Conservation (phyloP, 2,329 filamentous ascomycete species). For the Thielaviopsis musarum region DNA sequence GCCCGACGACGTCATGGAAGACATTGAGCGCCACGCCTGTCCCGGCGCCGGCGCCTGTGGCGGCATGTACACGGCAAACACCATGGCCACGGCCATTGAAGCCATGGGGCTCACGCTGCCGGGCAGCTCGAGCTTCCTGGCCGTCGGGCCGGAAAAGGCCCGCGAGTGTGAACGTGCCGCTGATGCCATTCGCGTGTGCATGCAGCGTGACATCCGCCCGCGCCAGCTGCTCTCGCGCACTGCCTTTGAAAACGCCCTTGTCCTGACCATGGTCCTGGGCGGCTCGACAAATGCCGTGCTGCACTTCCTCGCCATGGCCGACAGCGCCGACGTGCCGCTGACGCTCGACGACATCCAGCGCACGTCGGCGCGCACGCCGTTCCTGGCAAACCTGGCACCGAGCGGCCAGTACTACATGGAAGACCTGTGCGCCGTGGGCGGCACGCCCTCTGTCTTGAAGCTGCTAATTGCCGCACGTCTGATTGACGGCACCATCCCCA, state of each 20-base stretch:
- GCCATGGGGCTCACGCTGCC: constrained; percentile 71
- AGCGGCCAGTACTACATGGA: constrained; percentile 80
- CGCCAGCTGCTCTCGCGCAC: constrained; percentile 63
- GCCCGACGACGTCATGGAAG: constrained; percentile 31
- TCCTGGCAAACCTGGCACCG: constrained; percentile 70
- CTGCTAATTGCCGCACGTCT: constrained; percentile 70
- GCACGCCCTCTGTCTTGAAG: constrained; percentile 75
- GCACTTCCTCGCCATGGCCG: constrained; percentile 69
- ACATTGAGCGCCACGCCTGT: constrained; percentile 89
- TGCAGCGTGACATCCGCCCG: constrained; percentile 62
- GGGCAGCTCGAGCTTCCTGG: constrained; percentile 53
- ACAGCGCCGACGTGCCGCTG: constrained; percentile 64
- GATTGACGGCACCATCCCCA: constrained; percentile 63
- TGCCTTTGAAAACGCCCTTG: constrained; percentile 76
- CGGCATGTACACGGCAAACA: constrained; percentile 76
- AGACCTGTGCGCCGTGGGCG: constrained; percentile 69
- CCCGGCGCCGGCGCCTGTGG: constrained; percentile 41
- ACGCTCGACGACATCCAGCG: constrained; percentile 76
- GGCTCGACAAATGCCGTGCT: constrained; percentile 77
- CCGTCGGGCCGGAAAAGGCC: constrained; percentile 53
- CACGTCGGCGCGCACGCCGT: constrained; percentile 61
- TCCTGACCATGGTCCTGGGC: constrained; percentile 64
- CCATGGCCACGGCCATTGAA: constrained; percentile 70
- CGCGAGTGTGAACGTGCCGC: constrained; percentile 55
- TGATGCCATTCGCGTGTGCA: constrained; percentile 54